Evolutionary conservation across 805 yeast species (phyloP).

Genomic region (Saccharomyces mikatae): DNA sequence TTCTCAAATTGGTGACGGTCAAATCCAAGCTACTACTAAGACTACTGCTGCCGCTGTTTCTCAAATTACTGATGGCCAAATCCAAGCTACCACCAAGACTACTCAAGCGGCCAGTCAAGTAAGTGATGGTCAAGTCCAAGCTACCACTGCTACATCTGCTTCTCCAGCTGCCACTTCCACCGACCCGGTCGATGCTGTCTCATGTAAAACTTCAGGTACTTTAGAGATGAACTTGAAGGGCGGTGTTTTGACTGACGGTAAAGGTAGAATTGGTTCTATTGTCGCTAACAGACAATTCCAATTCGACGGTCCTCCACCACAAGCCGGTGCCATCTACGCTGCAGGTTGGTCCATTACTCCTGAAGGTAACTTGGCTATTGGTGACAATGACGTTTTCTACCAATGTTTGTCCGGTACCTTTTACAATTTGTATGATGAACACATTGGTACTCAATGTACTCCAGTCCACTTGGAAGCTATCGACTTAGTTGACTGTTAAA

Average conservation of each 20-base stretch:
- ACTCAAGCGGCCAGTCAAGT: constrained; percentile 36
- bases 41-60: constrained; percentile 29
- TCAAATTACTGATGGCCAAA: constrained; percentile 23
- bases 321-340: constrained; percentile 54
- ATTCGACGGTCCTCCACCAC: constrained; percentile 68
- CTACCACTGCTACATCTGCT: constrained; percentile 17
- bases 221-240: constrained; percentile 42
- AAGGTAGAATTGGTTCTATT: constrained; percentile 57
- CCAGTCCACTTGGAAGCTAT: constrained; percentile 46
- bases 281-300: constrained; percentile 67
- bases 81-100: constrained; percentile 19
- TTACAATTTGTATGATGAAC: constrained; percentile 56
- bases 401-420: constrained; percentile 58
- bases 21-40: constrained; percentile 31
- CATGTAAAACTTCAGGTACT: constrained; percentile 37
- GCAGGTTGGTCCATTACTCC: constrained; percentile 47
- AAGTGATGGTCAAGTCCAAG: constrained; percentile 40
- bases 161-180: constrained; percentile 20
- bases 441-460: constrained; percentile 46
- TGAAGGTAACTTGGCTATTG: constrained; percentile 50
- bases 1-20: constrained; percentile 39
- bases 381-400: constrained; percentile 46
- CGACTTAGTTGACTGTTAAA: constrained; percentile 35
- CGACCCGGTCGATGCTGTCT: constrained; percentile 22
- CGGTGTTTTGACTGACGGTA: constrained; percentile 41